These are phyloP conservation scores for Penicillium capsulatum DNA, from an alignment of 2,329 filamentous ascomycete genomes.

Conservation along the genomic window DNA sequence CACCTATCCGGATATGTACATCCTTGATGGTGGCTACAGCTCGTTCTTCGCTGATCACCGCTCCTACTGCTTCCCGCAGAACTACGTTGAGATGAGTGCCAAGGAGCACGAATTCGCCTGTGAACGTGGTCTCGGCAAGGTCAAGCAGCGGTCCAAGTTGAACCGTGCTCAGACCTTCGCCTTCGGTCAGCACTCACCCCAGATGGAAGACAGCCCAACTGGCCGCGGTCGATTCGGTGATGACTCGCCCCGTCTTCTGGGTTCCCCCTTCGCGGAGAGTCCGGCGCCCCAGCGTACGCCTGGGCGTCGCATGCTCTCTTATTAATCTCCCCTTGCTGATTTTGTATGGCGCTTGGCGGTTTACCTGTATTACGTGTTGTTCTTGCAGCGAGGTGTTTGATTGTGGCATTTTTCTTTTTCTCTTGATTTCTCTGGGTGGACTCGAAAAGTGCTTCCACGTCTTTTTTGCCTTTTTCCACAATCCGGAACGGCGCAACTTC, in stretches of 20 bases:
- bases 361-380: constrained; percentile 17
- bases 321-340: constrained; percentile 23
- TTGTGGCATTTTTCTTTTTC: constrained; percentile 14
- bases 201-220: constrained; percentile 62
- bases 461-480: constrained; percentile 17
- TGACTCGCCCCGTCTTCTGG: constrained; percentile 30
- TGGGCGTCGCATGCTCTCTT: constrained; percentile 45
- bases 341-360: constrained; percentile 16
- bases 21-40: constrained; percentile 93
- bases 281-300: constrained; percentile 33
- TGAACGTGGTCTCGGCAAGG: constrained; percentile 88
- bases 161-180: constrained; percentile 89
- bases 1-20: constrained; percentile 96
- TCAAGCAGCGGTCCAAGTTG: constrained; percentile 83
- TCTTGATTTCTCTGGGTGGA: constrained; percentile 9
- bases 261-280: constrained; percentile 36
- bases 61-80: constrained; percentile 81
- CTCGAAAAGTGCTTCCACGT: constrained; percentile 5
- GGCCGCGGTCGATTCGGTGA: constrained; percentile 41
- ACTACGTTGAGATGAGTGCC: constrained; percentile 94
- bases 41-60: constrained; percentile 80
- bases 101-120: constrained; percentile 89
- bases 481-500: constrained; percentile 12
- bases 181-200: constrained; percentile 68
- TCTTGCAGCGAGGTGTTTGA: constrained; percentile 24